Conservation (phyloP, 495 filamentous ascomycete genomes). For the Rusavskia elegans region DNA sequence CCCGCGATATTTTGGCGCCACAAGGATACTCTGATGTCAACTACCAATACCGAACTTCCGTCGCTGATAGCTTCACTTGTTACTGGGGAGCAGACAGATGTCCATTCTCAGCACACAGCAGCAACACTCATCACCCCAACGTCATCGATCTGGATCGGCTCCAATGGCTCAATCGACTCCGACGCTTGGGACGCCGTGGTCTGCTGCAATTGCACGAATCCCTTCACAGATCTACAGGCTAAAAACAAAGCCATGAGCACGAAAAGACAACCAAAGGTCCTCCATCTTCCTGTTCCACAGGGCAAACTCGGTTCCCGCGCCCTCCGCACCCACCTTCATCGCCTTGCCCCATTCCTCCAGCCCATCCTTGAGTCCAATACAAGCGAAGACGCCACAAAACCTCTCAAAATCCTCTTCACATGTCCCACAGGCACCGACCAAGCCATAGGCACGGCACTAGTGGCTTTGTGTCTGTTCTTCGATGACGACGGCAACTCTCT, state of each 20-base stretch:
- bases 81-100: constrained; percentile 16
- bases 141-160: constrained; percentile 24
- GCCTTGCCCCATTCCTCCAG: constrained; percentile 32
- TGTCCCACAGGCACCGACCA: constrained; percentile 52
- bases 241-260: constrained; percentile 18
- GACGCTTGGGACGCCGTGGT: constrained; percentile 28
- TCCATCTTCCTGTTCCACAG: constrained; percentile 49
- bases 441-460: constrained; percentile 44
- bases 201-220: constrained; percentile 22
- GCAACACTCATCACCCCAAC: constrained; percentile 21
- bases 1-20: constrained; percentile 66
- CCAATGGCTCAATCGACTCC: constrained; percentile 1
- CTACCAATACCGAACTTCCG: constrained; percentile 48
- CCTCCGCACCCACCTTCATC: constrained; percentile 47
- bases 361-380: not conserved
- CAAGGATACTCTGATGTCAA: constrained; percentile 32
- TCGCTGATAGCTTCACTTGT: constrained; percentile 43
- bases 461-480: constrained; percentile 46
- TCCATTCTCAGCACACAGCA: constrained; percentile 5
- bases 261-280: constrained; percentile 16
- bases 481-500: constrained; percentile 30
- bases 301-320: constrained; percentile 62
- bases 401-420: constrained; percentile 33
- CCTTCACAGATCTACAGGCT: constrained; percentile 10
- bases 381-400: constrained; percentile 10